Base-by-base conservation (phyloP, 345 rosid species). In the Cochlearia excelsa region DNA sequence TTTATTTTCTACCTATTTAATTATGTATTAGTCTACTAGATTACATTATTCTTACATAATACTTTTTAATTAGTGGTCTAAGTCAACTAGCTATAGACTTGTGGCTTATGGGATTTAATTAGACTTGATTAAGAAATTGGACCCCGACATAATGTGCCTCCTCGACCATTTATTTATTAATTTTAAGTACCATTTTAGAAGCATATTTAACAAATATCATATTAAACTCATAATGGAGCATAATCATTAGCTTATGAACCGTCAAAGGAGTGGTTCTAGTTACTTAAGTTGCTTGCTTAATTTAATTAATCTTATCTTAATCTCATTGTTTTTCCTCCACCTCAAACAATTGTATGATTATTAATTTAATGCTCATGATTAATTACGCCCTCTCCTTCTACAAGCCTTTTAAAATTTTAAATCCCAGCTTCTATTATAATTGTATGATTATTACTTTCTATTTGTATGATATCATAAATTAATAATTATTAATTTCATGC, bases 241-340 rank as follows among this genome's bases (percentile, higher is more conserved):
- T 63, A 64, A 57, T 70, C 65, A 63, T 70, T 57, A 63, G 59
- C 65, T 64, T 51, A 51, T 63, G 69, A 63, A 63, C 69, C 63
- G 74, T 64, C 74, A 63, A 70, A 64, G 60, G 54, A 57, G 69
- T 63, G 69, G 74, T 64, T 70, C 69, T 64, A 64, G 63, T 57
- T 56, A 56, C 63, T 63, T 55, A 63, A 49, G 42, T 37, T 56
- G 26, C 29, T 63, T 56, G 23, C 35, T 57, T 49, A 47, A 29
- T 23, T 37, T 70, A 63, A 63, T 51, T 57, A 63, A 57, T 9
- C 41, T 57, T 57, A 70, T 69, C 74, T 62, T 50, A 56, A 57
- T 37, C 27, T 54, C 57, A 46, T 53, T 26, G 45, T 16, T 38
- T 68, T 26, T 68, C 51, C 38, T 46, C 45, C 44, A 44, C 49